Evolutionary conservation across 345 rosid genomes (phyloP).

Genomic region (Heritiera fomes): DNA sequence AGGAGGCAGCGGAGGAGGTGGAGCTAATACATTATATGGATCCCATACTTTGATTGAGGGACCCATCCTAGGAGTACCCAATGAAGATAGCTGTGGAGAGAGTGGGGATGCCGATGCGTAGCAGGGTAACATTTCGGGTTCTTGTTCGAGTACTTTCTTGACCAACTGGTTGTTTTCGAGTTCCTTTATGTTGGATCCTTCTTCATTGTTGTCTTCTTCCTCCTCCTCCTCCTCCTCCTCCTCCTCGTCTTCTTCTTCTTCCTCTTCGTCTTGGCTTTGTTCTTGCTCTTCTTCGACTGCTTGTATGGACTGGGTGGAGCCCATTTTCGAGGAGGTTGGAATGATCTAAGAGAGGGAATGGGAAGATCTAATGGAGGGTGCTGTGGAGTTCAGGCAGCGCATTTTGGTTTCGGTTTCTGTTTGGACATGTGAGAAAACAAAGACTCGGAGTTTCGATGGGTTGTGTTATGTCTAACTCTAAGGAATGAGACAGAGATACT

Average conservation of each 20-base stretch:
- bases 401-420: background rate
- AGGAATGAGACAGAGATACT: background rate
- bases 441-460: background rate
- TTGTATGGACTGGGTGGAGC: slow-evolving; percentile 62
- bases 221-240: slow-evolving; percentile 34
- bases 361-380: slow-evolving; percentile 12
- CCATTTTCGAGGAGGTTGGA: slow-evolving; percentile 41
- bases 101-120: slow-evolving; percentile 91
- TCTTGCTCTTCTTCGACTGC: slow-evolving; percentile 29
- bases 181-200: slow-evolving; percentile 32
- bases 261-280: slow-evolving; percentile 48
- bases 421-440: background rate
- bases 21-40: slow-evolving; percentile 87
- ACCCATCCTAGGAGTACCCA: slow-evolving; percentile 88
- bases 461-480: background rate
- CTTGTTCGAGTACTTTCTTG: slow-evolving; percentile 86
- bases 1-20: slow-evolving; percentile 63
- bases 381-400: background rate
- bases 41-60: slow-evolving; percentile 96
- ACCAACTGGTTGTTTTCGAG: slow-evolving; percentile 43
- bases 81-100: slow-evolving; percentile 82
- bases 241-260: background rate
- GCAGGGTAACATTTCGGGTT: slow-evolving; percentile 89
- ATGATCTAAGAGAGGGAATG: slow-evolving; percentile 2
- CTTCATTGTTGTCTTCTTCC: slow-evolving; percentile 39